Evolutionary conservation across 1,284 basidiomycete species (phyloP), one percentile per base, ranked within the genome.

Genomic region (Lentinula novae-zelandiae): DNA sequence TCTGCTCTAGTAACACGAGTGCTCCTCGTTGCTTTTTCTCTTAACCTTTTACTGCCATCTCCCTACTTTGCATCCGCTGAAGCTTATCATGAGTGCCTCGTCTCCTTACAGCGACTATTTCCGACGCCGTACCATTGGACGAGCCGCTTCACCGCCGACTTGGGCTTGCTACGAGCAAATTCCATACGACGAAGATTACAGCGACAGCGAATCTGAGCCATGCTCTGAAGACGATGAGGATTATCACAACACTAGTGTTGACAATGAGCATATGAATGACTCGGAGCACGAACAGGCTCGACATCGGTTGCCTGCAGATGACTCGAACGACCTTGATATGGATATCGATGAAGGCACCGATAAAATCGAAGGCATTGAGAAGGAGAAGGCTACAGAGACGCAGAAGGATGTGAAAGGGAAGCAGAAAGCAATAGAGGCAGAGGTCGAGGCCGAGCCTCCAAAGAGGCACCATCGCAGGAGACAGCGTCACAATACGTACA

Each of bases 121-220:
- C 73, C 83, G 87, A 60, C 83, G 85, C 60, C 87, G 89, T 64
- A 82, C 82, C 53, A 83, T 91, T 68, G 89, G 89, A 33, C 82
- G 89, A 61, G 89, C 89, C 52, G 85, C 89, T 27, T 90, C 89
- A 5, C 89, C 89, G 2, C 89, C 89, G 38, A 91, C 88, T 0
- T 91, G 89, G 89, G 88, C 89, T 15, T 92, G 89, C 78, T 92
- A 92, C 74, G 89, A 92, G 79, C 89, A 91, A 80, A 91, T 91
- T 70, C 85, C 86, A 60, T 84, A 78, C 71, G 80, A 81, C 70
- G 75, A 76, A 46, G 79, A 80, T 53, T 78, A 76, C 52, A 73
- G 81, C 62, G 81, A 80, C 67, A 76, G 75, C 63, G 81, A 78
- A 64, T 80, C 78, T 6, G 83, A 82, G 63, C 86, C 84, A 5